Percentiles rank a stretch among this genome's conserved stretches.
These are phyloP conservation scores for Acidiella bohemica DNA, from an alignment of 495 filamentous ascomycete genomes.

Conservation along the genomic window DNA sequence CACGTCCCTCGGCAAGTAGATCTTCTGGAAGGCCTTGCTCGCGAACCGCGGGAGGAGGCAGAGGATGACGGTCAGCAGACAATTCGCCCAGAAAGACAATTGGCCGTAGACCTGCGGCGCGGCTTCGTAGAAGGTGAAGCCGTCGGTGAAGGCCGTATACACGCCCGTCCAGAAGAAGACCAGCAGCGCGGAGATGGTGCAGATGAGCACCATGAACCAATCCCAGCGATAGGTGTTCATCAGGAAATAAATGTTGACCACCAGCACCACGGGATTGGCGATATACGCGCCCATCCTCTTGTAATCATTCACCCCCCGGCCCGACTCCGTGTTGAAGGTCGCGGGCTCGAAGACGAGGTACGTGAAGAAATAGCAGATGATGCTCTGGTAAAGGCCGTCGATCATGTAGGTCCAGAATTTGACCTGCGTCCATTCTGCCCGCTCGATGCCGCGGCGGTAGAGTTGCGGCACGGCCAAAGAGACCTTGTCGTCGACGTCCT, in stretches of 20 bases:
- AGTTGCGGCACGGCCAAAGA: conserved; percentile 90
- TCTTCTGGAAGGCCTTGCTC: conserved; percentile 78
- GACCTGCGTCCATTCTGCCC: conserved; percentile 87
- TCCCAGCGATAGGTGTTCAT: conserved; percentile 97
- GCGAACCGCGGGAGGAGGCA: conserved; percentile 76
- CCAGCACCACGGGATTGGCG: conserved; percentile 59
- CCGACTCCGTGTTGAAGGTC: conserved; percentile 51
- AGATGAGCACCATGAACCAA: conserved; percentile 77
- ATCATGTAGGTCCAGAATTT: conserved; percentile 98
- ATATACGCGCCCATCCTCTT: conserved; percentile 74
- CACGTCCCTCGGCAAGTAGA: conserved; percentile 80
- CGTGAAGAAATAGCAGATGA: conserved; percentile 85
- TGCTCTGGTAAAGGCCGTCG: conserved; percentile 88
- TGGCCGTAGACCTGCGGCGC: conserved; percentile 67
- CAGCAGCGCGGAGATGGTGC: conserved; percentile 65
- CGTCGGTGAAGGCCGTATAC: conserved; percentile 57
- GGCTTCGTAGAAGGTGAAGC: conserved; percentile 62
- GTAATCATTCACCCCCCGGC: conserved; percentile 59
- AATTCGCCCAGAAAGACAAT: conserved; percentile 72
- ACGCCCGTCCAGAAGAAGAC: conserved; percentile 96
- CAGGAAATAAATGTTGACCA: conserved; percentile 85
- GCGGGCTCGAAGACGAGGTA: conserved; percentile 62
- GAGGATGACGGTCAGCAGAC: conserved; percentile 59
- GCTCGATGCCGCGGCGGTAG: conserved; percentile 90
- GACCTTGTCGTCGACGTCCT: conserved; percentile 89